Base-by-base conservation (phyloP, 768 basidiomycete genomes). In the Boletus pseudopeckii region DNA sequence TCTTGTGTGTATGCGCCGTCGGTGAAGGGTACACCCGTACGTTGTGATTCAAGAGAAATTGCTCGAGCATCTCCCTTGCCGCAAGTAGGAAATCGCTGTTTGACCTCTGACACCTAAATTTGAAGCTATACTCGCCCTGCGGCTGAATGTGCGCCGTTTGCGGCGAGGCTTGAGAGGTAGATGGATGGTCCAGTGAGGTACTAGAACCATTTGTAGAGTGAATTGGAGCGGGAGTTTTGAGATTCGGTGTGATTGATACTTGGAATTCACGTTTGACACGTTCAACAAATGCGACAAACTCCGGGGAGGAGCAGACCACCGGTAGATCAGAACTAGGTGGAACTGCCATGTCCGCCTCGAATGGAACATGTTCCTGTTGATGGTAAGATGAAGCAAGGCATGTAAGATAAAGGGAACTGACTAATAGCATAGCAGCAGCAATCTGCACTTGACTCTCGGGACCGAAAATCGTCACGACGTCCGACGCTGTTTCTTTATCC, bases 391-490 rank as follows among this genome's bases (percentile, higher is more conserved):
- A 34, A 28, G 34, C 24, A 28, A 18, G 1, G 11, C 3, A 53
- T 40, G 6, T 0, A 30, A 49, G 32, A 44, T 15, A 45, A 33
- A 39, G 14, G 41, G 13, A 30, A 73, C 86, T 37, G 66, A 93
- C 92, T 72, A 98, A 75, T 52, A 98, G 76, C 94, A 97, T 97
- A 7, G 95, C 88, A 26, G 90, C 92, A 22, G 96, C 93, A 62
- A 98, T 97, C 68, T 95, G 92, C 13, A 97, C 92, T 68, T 98
- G 96, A 57, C 86, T 91, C 71, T 98, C 95, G 13, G 96, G 96
- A 3, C 96, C 96, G 68, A 92, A 98, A 61, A 98, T 92, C n/a
- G 84, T 88, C 40, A 98, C 91, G 17, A 94, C 80, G 67, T 99
- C 96, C 50, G 91, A 90, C n/a, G 93, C 92, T 1, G 82, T 84